phyloP scores from a whole-genome alignment of 176 grass and related monocot species.

The Elaeis guineensis region DNA sequence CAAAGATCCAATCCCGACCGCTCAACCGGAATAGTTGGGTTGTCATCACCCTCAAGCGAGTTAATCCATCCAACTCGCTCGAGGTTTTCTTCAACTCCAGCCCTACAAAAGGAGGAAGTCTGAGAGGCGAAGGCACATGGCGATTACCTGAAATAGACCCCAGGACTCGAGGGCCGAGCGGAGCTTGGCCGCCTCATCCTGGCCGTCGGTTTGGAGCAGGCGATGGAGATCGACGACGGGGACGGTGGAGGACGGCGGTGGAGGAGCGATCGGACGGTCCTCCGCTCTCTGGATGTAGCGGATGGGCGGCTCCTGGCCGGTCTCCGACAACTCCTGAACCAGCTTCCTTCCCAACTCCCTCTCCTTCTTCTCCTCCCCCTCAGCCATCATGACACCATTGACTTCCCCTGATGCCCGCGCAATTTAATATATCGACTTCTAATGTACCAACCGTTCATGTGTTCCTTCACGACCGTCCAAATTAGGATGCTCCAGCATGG shows the following conservation, averaged over 20 bases:
- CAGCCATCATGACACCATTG: not conserved
- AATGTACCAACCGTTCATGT: too few relatives aligned
- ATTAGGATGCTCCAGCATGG: too few relatives aligned
- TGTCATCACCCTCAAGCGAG: too few relatives aligned
- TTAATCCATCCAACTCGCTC: too few relatives aligned
- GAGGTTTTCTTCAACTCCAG: too few relatives aligned
- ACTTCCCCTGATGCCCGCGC: not conserved
- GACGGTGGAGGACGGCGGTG: conserved; percentile 1
- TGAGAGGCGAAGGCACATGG: too few relatives aligned
- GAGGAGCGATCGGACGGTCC: not conserved
- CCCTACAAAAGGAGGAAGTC: too few relatives aligned
- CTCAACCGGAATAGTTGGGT: too few relatives aligned
- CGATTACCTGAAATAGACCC: conserved; percentile 39
- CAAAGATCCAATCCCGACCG: too few relatives aligned
- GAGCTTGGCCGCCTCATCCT: conserved; percentile 36
- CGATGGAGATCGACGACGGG: conserved; percentile 43
- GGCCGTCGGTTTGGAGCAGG: conserved; percentile 18
- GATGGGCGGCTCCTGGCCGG: not conserved
- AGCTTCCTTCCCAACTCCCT: not conserved
- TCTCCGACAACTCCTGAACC: not conserved
- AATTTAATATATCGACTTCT: too few relatives aligned
- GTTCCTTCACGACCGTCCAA: too few relatives aligned
- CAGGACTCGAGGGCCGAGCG: conserved; percentile 30
- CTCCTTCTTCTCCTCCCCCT: not conserved
- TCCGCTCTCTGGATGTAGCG: not conserved